These are phyloP conservation scores for Centaurea solstitialis DNA, from an alignment of 129 eudicot species.

Conservation along the genomic window DNA sequence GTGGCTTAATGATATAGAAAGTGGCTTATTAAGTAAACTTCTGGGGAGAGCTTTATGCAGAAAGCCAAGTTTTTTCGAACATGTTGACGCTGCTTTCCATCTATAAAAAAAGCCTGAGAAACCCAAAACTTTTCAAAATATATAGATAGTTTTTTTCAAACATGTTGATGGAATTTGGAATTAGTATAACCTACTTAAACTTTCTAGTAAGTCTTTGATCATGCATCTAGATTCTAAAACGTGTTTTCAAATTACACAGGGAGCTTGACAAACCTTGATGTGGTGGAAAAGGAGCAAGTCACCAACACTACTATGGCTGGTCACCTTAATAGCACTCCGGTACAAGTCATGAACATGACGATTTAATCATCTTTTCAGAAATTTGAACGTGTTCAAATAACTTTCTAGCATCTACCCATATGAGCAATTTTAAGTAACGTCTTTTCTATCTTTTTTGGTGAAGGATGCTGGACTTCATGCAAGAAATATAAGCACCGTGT, in stretches of 20 bases:
- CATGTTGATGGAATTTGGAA: background rate
- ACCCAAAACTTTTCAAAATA: too few relatives aligned
- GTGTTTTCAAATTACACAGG: slow-evolving; percentile 36
- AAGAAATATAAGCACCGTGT: slow-evolving; percentile 77
- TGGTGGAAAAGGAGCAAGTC: slow-evolving; percentile 46
- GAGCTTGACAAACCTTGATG: slow-evolving; percentile 32
- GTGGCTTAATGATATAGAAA: too few relatives aligned
- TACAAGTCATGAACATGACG: slow-evolving; percentile 22
- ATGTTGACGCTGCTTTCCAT: too few relatives aligned
- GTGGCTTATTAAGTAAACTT: too few relatives aligned
- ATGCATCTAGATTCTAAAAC: background rate
- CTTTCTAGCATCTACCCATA: background rate
- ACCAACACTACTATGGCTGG: slow-evolving; percentile 46
- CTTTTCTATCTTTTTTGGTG: slow-evolving; percentile 16
- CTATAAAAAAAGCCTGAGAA: too few relatives aligned
- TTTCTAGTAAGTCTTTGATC: background rate
- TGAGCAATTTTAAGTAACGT: background rate
- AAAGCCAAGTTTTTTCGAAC: too few relatives aligned
- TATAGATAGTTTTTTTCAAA: too few relatives aligned
- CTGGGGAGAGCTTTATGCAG: too few relatives aligned
- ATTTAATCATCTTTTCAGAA: background rate
- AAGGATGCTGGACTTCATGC: slow-evolving; percentile 91
- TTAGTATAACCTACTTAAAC: background rate
- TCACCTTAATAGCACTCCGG: slow-evolving; percentile 60
- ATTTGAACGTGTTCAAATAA: background rate